Conservation (phyloP, 345 rosid species). For the Eucalyptus regnans region DNA sequence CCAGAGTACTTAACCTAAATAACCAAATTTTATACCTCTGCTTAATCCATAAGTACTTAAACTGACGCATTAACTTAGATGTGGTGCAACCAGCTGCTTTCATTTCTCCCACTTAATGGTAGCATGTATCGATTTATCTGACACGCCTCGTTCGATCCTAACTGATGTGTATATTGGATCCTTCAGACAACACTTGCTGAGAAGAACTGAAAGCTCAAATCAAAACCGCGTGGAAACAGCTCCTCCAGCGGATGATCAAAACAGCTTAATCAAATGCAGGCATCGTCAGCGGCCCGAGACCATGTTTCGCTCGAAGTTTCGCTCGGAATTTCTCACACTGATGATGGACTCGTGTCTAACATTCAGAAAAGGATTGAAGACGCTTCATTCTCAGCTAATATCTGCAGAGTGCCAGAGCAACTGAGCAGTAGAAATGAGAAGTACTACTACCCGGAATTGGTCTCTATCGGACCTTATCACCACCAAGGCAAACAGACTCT, state of each 20-base stretch:
- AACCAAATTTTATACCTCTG: not conserved
- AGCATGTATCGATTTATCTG: not conserved
- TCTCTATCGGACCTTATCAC: constrained; percentile 43
- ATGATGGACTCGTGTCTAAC: constrained; percentile 4
- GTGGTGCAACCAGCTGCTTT: not conserved
- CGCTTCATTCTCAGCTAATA: constrained; percentile 6
- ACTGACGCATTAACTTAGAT: not conserved
- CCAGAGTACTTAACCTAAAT: not conserved
- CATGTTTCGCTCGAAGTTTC: constrained; percentile 20
- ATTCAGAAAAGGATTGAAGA: constrained; percentile 25
- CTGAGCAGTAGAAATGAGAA: not conserved
- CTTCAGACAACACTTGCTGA: not conserved
- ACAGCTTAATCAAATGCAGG: not conserved
- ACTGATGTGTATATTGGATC: not conserved
- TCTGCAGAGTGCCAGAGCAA: constrained; percentile 6
- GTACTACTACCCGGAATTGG: constrained; percentile 8
- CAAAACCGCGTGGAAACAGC: not conserved
- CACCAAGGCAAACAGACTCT: not conserved
- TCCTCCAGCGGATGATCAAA: not conserved
- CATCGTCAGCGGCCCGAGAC: not conserved
- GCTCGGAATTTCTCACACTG: not conserved
- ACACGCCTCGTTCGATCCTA: not conserved
- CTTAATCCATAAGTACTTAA: not conserved
- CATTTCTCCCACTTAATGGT: not conserved
- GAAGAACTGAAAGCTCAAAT: not conserved